Base-by-base conservation (phyloP, 2,329 filamentous ascomycete species). In the Beauveria medogensis region DNA sequence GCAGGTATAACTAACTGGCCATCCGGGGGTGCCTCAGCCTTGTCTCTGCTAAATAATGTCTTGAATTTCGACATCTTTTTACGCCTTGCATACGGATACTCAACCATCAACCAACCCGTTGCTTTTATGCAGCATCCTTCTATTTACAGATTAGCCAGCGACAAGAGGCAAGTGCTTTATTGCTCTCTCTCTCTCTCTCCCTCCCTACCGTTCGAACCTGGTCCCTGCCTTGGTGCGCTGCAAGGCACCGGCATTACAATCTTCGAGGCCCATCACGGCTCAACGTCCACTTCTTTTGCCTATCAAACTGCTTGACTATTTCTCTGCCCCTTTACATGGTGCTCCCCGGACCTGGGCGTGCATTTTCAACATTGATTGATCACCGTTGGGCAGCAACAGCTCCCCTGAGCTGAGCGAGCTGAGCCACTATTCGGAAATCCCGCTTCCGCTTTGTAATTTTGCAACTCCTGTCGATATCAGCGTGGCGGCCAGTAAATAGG, bases 21-120 rank as follows among this genome's bases (percentile, higher is more conserved):
- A 55, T 55, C 53, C 20, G 18, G 53, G 24, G 22, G 40, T 34
- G 14, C 20, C 41, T 55, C 54, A 55, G 55, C 55, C 55, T 41
- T 58, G 55, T 50, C 55, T 50, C 55, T 58, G 55, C 16, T 26
- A 22, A 22, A 22, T 22, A 40, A 40, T 57, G 44, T 57, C 55
- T 57, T 44, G 34, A 26, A 57, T 12, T 28, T 47, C 41, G 41
- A 56, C 18, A n/a, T 12, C 7, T n/a, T 37, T 37, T 6, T 26
- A 18, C 43, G 51, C 53, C 30, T 50, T 58, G 55, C 55, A 58
- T 50, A 28, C 18, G 55, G 46, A 58, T 50, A 20, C 18, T 47
- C 26, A 26, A 5, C 30, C 30, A 47, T 47, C n/a, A 37, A 12
- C 34, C 34, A 47, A 28, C 24, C 8, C 18, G 22, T 24, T 18